Conservation (phyloP, 441 rosid genomes). For the Jatropha multifida region DNA sequence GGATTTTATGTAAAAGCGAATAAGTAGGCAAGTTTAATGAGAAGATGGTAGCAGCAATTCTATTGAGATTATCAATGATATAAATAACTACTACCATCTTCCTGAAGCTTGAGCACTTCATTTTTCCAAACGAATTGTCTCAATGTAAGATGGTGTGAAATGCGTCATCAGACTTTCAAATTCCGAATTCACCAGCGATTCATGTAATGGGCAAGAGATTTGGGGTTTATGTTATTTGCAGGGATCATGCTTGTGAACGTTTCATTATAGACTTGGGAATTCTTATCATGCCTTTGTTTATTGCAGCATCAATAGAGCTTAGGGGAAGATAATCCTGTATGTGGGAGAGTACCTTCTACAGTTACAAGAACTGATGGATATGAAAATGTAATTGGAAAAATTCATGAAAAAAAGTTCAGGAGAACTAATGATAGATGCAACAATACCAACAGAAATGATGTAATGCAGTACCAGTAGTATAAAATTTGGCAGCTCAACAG, state of each 20-base stretch:
- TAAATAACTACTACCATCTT: neutral
- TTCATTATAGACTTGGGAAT: neutral
- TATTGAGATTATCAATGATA: neutral
- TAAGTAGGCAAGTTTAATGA: neutral
- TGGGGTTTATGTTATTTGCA: neutral
- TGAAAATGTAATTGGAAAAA: neutral
- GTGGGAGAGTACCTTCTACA: no score
- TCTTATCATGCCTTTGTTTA: neutral
- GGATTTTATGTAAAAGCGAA: neutral
- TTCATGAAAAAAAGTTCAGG: neutral
- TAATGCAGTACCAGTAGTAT: neutral
- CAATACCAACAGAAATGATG: neutral
- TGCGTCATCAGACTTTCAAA: neutral
- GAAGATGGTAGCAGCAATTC: neutral
- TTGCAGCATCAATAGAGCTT: neutral
- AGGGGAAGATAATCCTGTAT: neutral
- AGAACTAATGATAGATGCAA: neutral
- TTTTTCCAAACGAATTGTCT: no score
- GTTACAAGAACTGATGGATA: no score
- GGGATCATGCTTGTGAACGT: neutral
- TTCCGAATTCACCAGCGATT: neutral
- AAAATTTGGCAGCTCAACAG: neutral
- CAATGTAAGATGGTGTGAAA: neutral
- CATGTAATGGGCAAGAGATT: neutral
- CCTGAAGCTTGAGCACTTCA: neutral